A percentile compares a stretch with the other conserved stretches of the same genome.
phyloP scores from a whole-genome alignment of 164 flowering plant genomes.

The Vitis amurensis region DNA sequence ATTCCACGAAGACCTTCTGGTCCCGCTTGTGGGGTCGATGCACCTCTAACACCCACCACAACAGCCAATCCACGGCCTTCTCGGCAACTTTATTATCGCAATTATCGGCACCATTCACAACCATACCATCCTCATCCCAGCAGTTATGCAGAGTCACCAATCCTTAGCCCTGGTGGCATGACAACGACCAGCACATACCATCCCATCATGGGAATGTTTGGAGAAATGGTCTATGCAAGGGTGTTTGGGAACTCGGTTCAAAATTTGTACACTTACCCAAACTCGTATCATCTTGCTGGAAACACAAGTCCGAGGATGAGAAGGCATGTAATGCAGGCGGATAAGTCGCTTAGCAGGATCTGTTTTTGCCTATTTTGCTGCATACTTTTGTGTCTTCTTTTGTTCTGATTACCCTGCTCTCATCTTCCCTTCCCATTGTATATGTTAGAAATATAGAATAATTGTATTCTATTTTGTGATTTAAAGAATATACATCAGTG shows the following conservation, averaged over 20 bases:
- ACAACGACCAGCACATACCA: conserved; percentile 13
- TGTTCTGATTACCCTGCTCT: conserved; percentile 30
- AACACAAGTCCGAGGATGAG: conserved; percentile 35
- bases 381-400: conserved; percentile 40
- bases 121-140: conserved; percentile 8
- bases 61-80: background rate
- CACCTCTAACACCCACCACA: conserved; percentile 1
- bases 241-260: conserved; percentile 41
- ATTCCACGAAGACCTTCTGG: conserved; percentile 49
- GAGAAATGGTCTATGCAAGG: conserved; percentile 45
- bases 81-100: conserved; percentile 16
- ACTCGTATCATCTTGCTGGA: conserved; percentile 35
- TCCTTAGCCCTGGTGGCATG: conserved; percentile 13
- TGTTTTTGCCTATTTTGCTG: conserved; percentile 56
- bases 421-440: background rate
- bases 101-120: conserved; percentile 14
- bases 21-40: conserved; percentile 22
- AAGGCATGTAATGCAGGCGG: conserved; percentile 44
- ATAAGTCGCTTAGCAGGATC: conserved; percentile 49
- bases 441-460: too few relatives aligned
- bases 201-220: conserved; percentile 41
- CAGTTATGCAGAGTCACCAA: conserved; percentile 9
- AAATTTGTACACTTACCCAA: conserved; percentile 27
- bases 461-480: too few relatives aligned
- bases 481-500: too few relatives aligned